Evolutionary conservation across 2,329 filamentous ascomycete genomes (phyloP), one percentile per base, ranked within the genome.

Genomic region (Aaosphaeria pasadenensis): DNA sequence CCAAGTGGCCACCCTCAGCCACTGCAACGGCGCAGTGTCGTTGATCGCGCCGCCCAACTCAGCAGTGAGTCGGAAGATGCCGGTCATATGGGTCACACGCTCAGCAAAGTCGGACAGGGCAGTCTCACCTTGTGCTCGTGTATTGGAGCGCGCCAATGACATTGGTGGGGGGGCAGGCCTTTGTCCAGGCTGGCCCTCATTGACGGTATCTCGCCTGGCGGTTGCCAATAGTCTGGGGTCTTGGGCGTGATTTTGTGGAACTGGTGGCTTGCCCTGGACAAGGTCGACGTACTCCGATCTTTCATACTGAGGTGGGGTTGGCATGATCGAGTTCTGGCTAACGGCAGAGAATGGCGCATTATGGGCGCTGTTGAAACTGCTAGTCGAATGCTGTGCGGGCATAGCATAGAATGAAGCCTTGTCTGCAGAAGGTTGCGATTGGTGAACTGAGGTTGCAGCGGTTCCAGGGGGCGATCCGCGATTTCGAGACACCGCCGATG

Each of bases 1-100:
- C 91, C 91, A 96, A 1, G 89, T 75, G 4, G 84, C 85, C 28
- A 85, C 86, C 49, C 88, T 81, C 7, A 87, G 77, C 74, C 91
- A 86, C 50, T 90, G 83, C 42, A 79, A 76, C 0, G 86, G 77
- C 0, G 83, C 75, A 44, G 82, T 86, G 30, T 80, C 77, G 47
- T 82, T 77, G 4, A 91, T 66, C 0, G 88, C 84, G 53, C 82
- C 84, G 30, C 86, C 77, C 31, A 85, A 81, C 66, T 95, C 89
- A 0, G 90, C 86, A 48, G 91, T 88, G 39, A 92, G 71, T 35
- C 84, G 79, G 63, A 95, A 95, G 3, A 94, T 77, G 54, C 87
- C 84, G 52, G 83, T 85, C 58, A 94, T 80, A 63, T 91, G 88
- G 17, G 79, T 81, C 3, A 88, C 87, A 29, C 90, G 85, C 5